Conservation (phyloP, 208 protist species). For the Wallacemonas rigidus region DNA sequence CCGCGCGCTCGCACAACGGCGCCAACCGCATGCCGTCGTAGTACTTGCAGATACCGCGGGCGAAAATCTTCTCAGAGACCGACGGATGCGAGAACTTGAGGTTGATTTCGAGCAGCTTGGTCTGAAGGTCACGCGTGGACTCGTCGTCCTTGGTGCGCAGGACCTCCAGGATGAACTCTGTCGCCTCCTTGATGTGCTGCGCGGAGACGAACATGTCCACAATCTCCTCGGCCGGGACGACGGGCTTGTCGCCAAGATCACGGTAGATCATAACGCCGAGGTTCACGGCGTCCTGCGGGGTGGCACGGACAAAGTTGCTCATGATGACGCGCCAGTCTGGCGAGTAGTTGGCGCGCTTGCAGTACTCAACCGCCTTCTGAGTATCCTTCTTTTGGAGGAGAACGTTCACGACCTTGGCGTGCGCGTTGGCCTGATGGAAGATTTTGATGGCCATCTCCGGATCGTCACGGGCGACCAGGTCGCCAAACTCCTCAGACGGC, state of each 20-base stretch:
- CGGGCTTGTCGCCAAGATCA: slow-evolving; percentile 68
- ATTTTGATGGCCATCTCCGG: slow-evolving; percentile 97
- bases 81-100: slow-evolving; percentile 96
- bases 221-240: slow-evolving; percentile 86
- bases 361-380: slow-evolving; percentile 98
- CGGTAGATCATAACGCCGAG: slow-evolving; percentile 94
- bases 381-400: slow-evolving; percentile 96
- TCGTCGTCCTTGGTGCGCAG: slow-evolving; percentile 93
- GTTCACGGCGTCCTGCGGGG: slow-evolving; percentile 92
- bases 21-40: slow-evolving; percentile 97
- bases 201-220: slow-evolving; percentile 96
- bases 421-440: slow-evolving; percentile 94
- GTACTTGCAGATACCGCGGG: slow-evolving; percentile 95
- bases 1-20: slow-evolving; percentile 97
- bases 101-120: slow-evolving; percentile 99
- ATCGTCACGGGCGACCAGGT: slow-evolving; percentile 91
- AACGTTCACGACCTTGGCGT: slow-evolving; percentile 95
- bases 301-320: slow-evolving; percentile 87
- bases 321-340: slow-evolving; percentile 97
- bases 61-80: slow-evolving; percentile 98
- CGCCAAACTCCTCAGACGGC: slow-evolving; percentile 98
- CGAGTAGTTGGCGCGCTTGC: slow-evolving; percentile 94
- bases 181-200: slow-evolving; percentile 97
- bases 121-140: slow-evolving; percentile 96
- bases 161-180: slow-evolving; percentile 97